Conservation (phyloP, 2,329 filamentous ascomycete genomes). For the Colletotrichum sp. region DNA sequence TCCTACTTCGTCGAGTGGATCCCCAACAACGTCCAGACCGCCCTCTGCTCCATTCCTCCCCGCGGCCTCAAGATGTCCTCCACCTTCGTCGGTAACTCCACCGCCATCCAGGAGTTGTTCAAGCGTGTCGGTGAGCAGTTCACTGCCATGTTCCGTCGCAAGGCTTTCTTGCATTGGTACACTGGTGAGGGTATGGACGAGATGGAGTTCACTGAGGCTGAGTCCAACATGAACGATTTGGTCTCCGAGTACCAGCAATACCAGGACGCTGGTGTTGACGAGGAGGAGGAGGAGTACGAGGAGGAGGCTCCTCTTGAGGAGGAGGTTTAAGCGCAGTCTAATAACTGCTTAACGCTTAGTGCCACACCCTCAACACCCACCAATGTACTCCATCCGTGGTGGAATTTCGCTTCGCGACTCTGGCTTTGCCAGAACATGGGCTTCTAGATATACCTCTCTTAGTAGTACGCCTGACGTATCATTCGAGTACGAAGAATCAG, state of each 20-base stretch:
- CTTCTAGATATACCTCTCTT: constrained; percentile 46
- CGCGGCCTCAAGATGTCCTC: constrained; percentile 99
- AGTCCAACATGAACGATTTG: constrained; percentile 99
- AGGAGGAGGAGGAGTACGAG: constrained; percentile 95
- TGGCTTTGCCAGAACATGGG: constrained; percentile 30
- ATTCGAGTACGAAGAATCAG: constrained; percentile 34
- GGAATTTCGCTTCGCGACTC: constrained; percentile 28
- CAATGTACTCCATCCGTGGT: constrained; percentile 1
- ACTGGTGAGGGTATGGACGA: constrained; percentile 99
- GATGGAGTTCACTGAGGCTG: constrained; percentile 99
- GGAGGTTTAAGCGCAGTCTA: constrained; percentile 53
- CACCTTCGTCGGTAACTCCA: constrained; percentile 99
- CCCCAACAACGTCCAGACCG: constrained; percentile 99
- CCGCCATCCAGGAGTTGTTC: constrained; percentile 99
- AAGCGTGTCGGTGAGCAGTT: constrained; percentile 99
- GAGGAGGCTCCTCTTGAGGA: constrained; percentile 83
- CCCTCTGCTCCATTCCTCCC: constrained; percentile 97
- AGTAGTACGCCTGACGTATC: constrained; percentile 34
- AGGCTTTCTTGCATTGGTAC: constrained; percentile 99
- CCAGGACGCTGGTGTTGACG: constrained; percentile 97
- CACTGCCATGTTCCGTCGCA: constrained; percentile 99
- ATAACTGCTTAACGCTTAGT: not conserved
- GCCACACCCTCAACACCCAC: not conserved
- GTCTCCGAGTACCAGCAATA: constrained; percentile 99
- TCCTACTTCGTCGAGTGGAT: constrained; percentile 99